Base-by-base conservation (phyloP, 164 flowering plant genomes). In the Cinnamomum chago region DNA sequence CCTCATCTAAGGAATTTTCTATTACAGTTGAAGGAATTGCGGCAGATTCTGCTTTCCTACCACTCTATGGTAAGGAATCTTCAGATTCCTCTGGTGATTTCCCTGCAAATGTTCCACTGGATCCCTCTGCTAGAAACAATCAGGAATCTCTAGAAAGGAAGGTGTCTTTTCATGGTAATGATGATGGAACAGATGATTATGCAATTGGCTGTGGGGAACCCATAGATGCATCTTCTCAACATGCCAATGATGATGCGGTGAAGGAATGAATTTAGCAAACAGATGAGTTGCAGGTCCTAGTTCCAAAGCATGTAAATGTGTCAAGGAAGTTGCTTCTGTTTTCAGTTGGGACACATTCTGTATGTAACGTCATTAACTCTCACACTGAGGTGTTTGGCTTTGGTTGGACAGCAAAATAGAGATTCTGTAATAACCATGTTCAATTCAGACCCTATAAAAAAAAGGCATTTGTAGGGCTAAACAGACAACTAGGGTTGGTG, bases 1-100 rank as follows among this genome's bases (percentile, higher is more conserved):
- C 50, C 4, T 73, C 70, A 9, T 73, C 71, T 1, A 66, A 66
- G 69, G 76, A 52, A 18, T 55, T 51, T 33, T 51, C 76, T 22
- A 71, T 66, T 2, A 55, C 3, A 22, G 27, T 58, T n/a, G 71
- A n/a, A 30, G 70, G 65, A 74, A 67, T 15, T 12, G 17, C 15
- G 3, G 1, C 66, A 28, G 30, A 30, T 33, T n/a, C 65, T 17
- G 76, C 62, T 24, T 47, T 60, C 22, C 60, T 9, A 17, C 55
- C 52, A 25, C 47, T 23, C 60, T 66, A 50, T 14, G 58, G 24
- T 30, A 51, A 30, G 71, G 76, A 55, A 22, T 30, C 71, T 23
- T 70, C 70, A 33, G 40, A 40, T 47, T n/a, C 33, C 28, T 40
- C 51, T 3, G 50, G 30, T 30, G 50, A 65, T 20, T 20, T 7